phyloP scores from a whole-genome alignment of 768 basidiomycete genomes.

The Pisolithus tinctorius region DNA sequence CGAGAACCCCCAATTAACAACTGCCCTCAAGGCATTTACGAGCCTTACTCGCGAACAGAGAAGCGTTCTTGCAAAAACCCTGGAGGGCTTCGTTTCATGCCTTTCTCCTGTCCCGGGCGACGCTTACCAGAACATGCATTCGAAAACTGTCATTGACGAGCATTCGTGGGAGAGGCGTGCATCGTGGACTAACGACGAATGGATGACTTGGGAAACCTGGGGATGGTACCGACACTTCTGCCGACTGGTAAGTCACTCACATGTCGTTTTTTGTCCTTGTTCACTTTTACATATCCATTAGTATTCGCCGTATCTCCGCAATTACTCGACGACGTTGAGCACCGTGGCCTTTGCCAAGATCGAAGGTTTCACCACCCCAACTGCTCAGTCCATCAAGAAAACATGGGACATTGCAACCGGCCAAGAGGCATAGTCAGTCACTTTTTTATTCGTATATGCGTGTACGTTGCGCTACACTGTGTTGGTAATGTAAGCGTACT shows the following conservation, averaged over 20 bases:
- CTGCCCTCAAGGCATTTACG: slow-evolving; percentile 67
- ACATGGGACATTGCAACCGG: slow-evolving; percentile 70
- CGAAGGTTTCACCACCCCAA: slow-evolving; percentile 50
- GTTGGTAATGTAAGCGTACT: neutral
- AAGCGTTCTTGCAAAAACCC: slow-evolving; percentile 58
- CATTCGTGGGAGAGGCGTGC: slow-evolving; percentile 65
- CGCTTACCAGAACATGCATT: slow-evolving; percentile 41
- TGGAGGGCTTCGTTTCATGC: slow-evolving; percentile 69
- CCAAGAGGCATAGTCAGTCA: slow-evolving; percentile 32
- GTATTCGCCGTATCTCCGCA: slow-evolving; percentile 78
- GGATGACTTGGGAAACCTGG: slow-evolving; percentile 85
- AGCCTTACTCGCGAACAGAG: slow-evolving; percentile 75
- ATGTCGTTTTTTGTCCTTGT: neutral
- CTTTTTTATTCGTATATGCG: neutral
- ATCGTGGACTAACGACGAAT: slow-evolving; percentile 66
- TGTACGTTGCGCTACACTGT: neutral
- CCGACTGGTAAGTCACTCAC: slow-evolving; percentile 50
- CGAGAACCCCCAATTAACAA: slow-evolving; percentile 64
- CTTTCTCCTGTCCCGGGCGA: slow-evolving; percentile 42
- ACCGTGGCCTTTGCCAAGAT: slow-evolving; percentile 64
- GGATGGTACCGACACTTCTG: slow-evolving; percentile 91
- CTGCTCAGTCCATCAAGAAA: slow-evolving; percentile 52
- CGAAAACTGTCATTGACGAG: slow-evolving; percentile 54
- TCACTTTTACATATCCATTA: slow-evolving; percentile 21
- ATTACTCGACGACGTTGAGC: slow-evolving; percentile 63